These are phyloP conservation scores for Geotrichum histeridarum DNA, from an alignment of 1,139 yeast genomes.

Conservation along the genomic window DNA sequence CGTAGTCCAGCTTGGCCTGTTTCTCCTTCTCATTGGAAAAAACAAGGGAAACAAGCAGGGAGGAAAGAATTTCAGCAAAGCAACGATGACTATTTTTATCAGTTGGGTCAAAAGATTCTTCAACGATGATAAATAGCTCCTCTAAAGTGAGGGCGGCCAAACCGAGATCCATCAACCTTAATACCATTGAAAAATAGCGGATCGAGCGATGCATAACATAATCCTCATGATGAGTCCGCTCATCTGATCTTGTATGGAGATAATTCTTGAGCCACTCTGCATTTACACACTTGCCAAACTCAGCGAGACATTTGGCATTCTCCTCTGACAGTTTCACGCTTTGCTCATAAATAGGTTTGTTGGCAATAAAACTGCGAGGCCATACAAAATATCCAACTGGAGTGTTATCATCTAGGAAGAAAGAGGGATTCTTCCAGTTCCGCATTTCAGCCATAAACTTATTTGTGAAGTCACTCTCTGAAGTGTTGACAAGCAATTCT, in stretches of 20 bases:
- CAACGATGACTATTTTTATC: constrained; percentile 41
- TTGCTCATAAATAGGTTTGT: constrained; percentile 33
- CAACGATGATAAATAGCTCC: constrained; percentile 24
- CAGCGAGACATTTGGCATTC: constrained; percentile 43
- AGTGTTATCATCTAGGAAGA: constrained; percentile 41
- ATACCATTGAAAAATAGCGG: constrained; percentile 26
- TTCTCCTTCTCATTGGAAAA: constrained; percentile 24
- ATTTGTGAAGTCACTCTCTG: constrained; percentile 38
- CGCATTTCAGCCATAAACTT: constrained; percentile 52
- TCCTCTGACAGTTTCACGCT: constrained; percentile 39
- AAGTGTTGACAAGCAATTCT: constrained; percentile 44
- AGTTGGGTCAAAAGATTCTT: constrained; percentile 24
- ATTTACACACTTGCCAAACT: constrained; percentile 47
- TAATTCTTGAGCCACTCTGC: constrained; percentile 56
- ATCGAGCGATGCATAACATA: constrained; percentile 31
- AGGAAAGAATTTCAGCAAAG: constrained; percentile 38
- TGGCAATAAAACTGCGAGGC: constrained; percentile 56
- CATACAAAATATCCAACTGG: constrained; percentile 74
- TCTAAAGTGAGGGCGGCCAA: constrained; percentile 25
- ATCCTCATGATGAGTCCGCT: constrained; percentile 37
- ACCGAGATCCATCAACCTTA: constrained; percentile 29
- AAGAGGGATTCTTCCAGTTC: constrained; percentile 35
- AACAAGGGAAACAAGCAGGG: constrained; percentile 30
- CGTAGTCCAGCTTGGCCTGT: constrained; percentile 40
- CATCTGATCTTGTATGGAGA: constrained; percentile 44